A percentile compares a stretch with the other conserved stretches of the same genome.
These are phyloP conservation scores for Excoecaria agallocha DNA, from an alignment of 345 rosid genomes.

Conservation along the genomic window DNA sequence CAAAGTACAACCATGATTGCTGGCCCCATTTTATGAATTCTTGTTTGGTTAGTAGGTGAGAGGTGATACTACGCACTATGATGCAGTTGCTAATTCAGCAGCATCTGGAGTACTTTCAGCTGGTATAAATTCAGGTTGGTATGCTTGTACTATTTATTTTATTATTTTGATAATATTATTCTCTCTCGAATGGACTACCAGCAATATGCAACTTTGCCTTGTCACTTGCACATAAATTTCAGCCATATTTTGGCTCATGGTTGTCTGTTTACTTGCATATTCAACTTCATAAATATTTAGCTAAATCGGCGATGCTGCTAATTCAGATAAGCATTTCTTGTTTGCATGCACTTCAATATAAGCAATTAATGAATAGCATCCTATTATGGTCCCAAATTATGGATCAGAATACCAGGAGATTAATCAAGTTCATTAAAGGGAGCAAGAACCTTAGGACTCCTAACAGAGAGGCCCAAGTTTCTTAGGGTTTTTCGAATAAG, in stretches of 20 bases:
- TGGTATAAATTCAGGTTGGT: slow-evolving; percentile 78
- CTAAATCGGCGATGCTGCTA: neutral
- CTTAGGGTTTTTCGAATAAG: too few relatives aligned
- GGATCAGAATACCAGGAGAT: too few relatives aligned
- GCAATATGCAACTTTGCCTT: neutral
- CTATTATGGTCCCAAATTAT: too few relatives aligned
- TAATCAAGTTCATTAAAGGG: too few relatives aligned
- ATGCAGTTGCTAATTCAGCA: slow-evolving; percentile 92
- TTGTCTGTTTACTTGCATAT: neutral
- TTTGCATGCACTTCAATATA: neutral
- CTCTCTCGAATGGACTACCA: neutral
- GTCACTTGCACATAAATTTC: neutral
- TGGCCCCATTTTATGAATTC: slow-evolving; percentile 14
- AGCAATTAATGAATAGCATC: neutral
- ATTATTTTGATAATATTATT: neutral
- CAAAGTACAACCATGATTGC: neutral
- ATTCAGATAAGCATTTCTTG: neutral
- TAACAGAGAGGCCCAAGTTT: too few relatives aligned
- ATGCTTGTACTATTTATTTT: neutral
- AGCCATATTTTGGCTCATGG: neutral
- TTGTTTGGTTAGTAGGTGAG: slow-evolving; percentile 52
- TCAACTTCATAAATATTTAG: neutral
- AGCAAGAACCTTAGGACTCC: too few relatives aligned
- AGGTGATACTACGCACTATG: slow-evolving; percentile 97
- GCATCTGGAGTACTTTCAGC: slow-evolving; percentile 99